phyloP scores from a whole-genome alignment of 345 rosid genomes.

The Laguncularia racemosa region DNA sequence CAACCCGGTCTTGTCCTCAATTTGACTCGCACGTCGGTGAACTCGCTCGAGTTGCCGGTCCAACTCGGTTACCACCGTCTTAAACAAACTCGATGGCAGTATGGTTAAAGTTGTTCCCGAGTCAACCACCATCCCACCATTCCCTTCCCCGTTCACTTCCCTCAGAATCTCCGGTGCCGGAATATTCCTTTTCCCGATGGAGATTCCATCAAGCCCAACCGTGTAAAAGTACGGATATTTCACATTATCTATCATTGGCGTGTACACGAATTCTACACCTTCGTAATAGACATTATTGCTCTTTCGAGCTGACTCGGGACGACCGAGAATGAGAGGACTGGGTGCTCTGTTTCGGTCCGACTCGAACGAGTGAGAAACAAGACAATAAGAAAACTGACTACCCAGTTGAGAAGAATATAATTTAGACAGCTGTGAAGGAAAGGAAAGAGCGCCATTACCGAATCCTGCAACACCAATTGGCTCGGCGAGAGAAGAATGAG shows the following conservation, averaged over 20 bases:
- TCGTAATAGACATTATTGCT: slow-evolving; percentile 5
- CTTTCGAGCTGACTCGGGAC: slow-evolving; percentile 42
- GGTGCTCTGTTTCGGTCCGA: slow-evolving; percentile 51
- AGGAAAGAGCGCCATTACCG: slow-evolving; percentile 75
- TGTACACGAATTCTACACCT: slow-evolving; percentile 42
- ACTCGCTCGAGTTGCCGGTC: slow-evolving; percentile 48
- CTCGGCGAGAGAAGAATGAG: slow-evolving; percentile 77
- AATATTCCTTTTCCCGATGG: slow-evolving; percentile 60
- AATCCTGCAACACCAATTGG: slow-evolving; percentile 96
- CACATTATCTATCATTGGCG: slow-evolving; percentile 59
- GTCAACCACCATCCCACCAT: slow-evolving; percentile 88
- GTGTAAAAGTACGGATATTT: slow-evolving; percentile 83
- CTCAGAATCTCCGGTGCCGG: slow-evolving; percentile 55
- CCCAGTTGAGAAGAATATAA: slow-evolving; percentile 56
- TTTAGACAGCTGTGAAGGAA: slow-evolving; percentile 70
- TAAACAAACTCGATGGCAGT: slow-evolving; percentile 64
- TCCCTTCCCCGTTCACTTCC: slow-evolving; percentile 45
- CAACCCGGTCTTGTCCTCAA: slow-evolving; percentile 66
- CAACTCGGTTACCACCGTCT: slow-evolving; percentile 56
- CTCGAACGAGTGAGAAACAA: slow-evolving; percentile 85
- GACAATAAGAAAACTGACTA: slow-evolving; percentile 74
- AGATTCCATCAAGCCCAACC: slow-evolving; percentile 78
- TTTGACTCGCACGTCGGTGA: slow-evolving; percentile 46
- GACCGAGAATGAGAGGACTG: slow-evolving; percentile 90
- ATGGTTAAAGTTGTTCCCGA: slow-evolving; percentile 97